Evolutionary conservation across 495 filamentous ascomycete genomes (phyloP).

Genomic region (Thermothielavioides terrestris): DNA sequence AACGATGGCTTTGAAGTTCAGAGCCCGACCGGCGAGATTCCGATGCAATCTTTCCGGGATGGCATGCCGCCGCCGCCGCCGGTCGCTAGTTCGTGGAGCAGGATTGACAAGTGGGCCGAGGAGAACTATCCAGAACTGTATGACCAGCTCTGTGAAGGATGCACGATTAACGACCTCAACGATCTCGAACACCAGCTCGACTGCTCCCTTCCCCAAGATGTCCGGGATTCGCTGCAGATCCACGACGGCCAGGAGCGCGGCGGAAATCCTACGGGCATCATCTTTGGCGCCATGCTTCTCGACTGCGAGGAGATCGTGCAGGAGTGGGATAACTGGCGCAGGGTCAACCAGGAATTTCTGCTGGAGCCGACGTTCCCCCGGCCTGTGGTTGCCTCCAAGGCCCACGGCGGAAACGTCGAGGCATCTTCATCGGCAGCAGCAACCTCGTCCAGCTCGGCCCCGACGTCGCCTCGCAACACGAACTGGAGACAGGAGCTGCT

Average conservation of each 20-base stretch:
- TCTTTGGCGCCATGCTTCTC: slow-evolving; percentile 90
- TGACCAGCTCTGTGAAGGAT: slow-evolving; percentile 86
- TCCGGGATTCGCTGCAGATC: slow-evolving; percentile 80
- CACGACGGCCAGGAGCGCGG: slow-evolving; percentile 97
- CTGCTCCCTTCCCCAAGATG: slow-evolving; percentile 85
- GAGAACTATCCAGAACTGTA: slow-evolving; percentile 90
- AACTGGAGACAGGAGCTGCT: slow-evolving; percentile 81
- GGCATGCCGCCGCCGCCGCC: slow-evolving; percentile 85
- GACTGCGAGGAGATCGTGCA: slow-evolving; percentile 98
- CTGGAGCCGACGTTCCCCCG: slow-evolving; percentile 45
- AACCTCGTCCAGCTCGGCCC: slow-evolving; percentile 26
- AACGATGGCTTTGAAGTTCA: slow-evolving; percentile 56
- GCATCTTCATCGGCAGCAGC: slow-evolving; percentile 42
- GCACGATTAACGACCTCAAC: slow-evolving; percentile 89
- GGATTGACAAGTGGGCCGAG: slow-evolving; percentile 90
- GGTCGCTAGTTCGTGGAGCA: slow-evolving; percentile 78
- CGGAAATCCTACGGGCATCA: slow-evolving; percentile 80
- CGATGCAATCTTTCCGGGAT: slow-evolving; percentile 92
- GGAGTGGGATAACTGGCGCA: slow-evolving; percentile 95
- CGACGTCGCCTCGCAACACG: slow-evolving; percentile 46
- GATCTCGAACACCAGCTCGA: slow-evolving; percentile 95
- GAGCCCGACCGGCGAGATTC: slow-evolving; percentile 69
- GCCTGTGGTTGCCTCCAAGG: slow-evolving; percentile 54
- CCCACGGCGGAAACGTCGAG: slow-evolving; percentile 50
- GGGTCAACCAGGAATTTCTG: slow-evolving; percentile 83